Evolutionary conservation across 192 early-diverging fungal species (phyloP), one percentile per base, ranked within the genome.

Genomic region (Umbelopsis vinacea): DNA sequence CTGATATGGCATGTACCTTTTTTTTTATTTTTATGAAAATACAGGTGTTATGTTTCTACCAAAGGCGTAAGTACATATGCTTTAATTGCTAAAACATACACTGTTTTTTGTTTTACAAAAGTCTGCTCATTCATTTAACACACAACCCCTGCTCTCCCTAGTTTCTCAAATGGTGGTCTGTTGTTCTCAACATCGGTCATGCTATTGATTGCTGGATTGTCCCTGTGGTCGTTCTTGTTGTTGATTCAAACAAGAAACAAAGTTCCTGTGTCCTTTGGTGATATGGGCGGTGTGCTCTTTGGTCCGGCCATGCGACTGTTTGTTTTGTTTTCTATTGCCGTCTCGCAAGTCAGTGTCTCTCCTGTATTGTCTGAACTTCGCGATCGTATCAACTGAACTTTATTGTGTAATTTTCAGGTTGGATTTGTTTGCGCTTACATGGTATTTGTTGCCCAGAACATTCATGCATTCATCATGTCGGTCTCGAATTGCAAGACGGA

Each of bases 111-210:
- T n/a, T n/a, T n/a, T n/a, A n/a, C n/a, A n/a, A n/a, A n/a, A n/a
- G n/a, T n/a, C 4, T 38, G 10, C 15, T 6, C 10, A n/a, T 37
- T 14, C 17, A 43, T 43, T 19, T 63, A 29, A 63, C 33, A 63
- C 33, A 35, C 7, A 63, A 3, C 33, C 15, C 0, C 23, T 37
- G 6, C 57, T 77, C 85, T 17, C 55, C 78, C 76, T 77, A 91
- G 89, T 8, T 94, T 94, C 76, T 87, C 80, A 71, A 92, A 93
- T 69, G 93, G 93, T 52, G 93, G 93, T 22, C 74, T 94, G 63
- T 50, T 88, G 14, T 93, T 94, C 57, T 91, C 92, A 14, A 83
- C 88, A 7, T n/a, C 86, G 6, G 68, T 91, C 23, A 80, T 94
- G 83, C 83, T 89, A n/a, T 57, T 71, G 15, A 90, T 92, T 74